These are phyloP conservation scores for Penicillium waksmanii DNA, from an alignment of 495 filamentous ascomycete species.

Conservation along the genomic window DNA sequence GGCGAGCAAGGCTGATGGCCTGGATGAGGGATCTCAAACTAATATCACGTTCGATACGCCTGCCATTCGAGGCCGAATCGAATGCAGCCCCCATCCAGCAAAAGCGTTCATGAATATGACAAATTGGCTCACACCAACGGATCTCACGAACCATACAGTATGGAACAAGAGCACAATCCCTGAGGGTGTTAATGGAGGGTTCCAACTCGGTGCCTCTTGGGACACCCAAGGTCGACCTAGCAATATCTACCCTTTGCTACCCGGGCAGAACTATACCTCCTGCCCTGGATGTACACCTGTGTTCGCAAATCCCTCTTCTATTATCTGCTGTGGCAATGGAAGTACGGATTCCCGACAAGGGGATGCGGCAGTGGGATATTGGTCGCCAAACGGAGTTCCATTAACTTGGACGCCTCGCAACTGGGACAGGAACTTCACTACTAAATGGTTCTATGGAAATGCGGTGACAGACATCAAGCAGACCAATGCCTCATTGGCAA, in stretches of 20 bases:
- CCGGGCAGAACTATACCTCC: slow-evolving; percentile 11
- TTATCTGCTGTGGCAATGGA: slow-evolving; percentile 38
- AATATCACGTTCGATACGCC: slow-evolving; percentile 33
- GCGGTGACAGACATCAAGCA: slow-evolving; percentile 14
- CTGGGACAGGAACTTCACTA: slow-evolving; percentile 34
- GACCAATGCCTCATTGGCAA: background rate
- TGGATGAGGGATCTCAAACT: slow-evolving; percentile 5
- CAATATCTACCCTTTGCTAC: background rate
- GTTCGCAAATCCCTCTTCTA: slow-evolving; percentile 24
- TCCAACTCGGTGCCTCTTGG: slow-evolving; percentile 16
- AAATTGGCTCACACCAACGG: slow-evolving; percentile 27
- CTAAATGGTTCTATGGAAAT: slow-evolving; percentile 38
- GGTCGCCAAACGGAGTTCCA: slow-evolving; percentile 25
- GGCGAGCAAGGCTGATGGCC: slow-evolving; percentile 2
- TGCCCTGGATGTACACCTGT: slow-evolving; percentile 23
- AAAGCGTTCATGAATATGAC: slow-evolving; percentile 22
- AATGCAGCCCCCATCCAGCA: slow-evolving; percentile 24
- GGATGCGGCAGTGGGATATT: slow-evolving; percentile 31
- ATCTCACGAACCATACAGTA: slow-evolving; percentile 19
- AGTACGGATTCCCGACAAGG: slow-evolving; percentile 17
- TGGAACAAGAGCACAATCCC: slow-evolving; percentile 24
- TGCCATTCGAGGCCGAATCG: slow-evolving; percentile 33
- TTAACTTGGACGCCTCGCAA: slow-evolving; percentile 8
- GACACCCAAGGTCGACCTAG: slow-evolving; percentile 3
- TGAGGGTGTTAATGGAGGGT: slow-evolving; percentile 13